phyloP scores from a whole-genome alignment of 768 basidiomycete genomes.

The Baorangia bicolor region DNA sequence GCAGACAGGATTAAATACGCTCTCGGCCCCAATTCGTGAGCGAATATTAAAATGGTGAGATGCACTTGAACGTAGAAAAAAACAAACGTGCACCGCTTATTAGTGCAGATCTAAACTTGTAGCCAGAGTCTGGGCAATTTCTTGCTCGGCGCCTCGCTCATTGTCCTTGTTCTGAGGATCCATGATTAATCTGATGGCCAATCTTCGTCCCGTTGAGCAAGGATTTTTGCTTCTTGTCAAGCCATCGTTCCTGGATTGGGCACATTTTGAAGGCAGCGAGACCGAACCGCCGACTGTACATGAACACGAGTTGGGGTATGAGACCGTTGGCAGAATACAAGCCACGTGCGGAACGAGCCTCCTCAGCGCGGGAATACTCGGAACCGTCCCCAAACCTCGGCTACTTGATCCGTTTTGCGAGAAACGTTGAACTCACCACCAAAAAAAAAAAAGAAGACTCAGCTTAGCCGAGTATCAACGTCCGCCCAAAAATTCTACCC shows the following conservation, averaged over 20 bases:
- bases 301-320: not conserved
- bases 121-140: not conserved
- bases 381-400: not conserved
- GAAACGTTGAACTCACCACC: not conserved
- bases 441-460: not conserved
- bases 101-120: too few species aligned
- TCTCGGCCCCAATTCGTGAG: not conserved
- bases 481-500: not conserved
- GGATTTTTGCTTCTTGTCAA: not conserved
- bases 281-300: not conserved
- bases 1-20: conserved; percentile 15
- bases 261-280: not conserved
- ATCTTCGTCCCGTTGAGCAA: not conserved
- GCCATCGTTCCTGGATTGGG: not conserved
- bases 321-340: not conserved
- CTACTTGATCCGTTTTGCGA: not conserved
- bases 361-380: not conserved
- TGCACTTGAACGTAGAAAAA: not conserved
- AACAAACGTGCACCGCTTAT: conserved; percentile 1
- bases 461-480: too few species aligned
- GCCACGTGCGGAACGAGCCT: not conserved
- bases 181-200: not conserved
- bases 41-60: not conserved
- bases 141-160: not conserved
- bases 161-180: not conserved